Base-by-base conservation (phyloP, 495 filamentous ascomycete species). In the Mycothermus thermophilus region DNA sequence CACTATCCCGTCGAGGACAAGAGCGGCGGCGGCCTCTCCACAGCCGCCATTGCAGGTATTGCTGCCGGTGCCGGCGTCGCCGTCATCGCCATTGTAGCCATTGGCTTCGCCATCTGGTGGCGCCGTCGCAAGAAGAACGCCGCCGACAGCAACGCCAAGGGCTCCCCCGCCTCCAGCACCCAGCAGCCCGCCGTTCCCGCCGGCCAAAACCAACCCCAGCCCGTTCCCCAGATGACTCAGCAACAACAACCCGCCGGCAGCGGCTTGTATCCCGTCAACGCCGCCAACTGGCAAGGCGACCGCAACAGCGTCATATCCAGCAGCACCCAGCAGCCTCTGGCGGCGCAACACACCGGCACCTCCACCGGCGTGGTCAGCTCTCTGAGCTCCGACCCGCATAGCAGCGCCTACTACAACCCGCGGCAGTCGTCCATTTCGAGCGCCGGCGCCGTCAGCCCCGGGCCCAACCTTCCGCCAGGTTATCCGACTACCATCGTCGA, bases 31-130 rank as follows among this genome's bases (percentile, higher is more conserved):
- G 37, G 43, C 9, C 39, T 56, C 9, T 47, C 47, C 1, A 43
- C 42, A 3, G 50, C 33, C 3, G 50, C 50, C 19, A 54, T 42
- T 29, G 44, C 47, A 17, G 47, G 52, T 17, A 56, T 49, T 19
- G 47, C 47, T 8, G 49, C 44, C 3, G 49, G 46, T 13, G 44
- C 29, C 7, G 49, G 40, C 8, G 35, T 48, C 10, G 50, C 40
- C 8, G 42, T 17, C 11, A 42, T 46, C 22, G 23, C 41, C 14
- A 48, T 53, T 11, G 38, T 12, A 16, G 37, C 19, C 7, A 37
- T 53, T 6, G 36, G 30, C 10, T 23, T 44, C 17, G 44, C 37
- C 29, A 30, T 51, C 1, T 48, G 41, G 42, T 22, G 39, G n/a
- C 33, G 27, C 4, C 30, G 34, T 2, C 41, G 37, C 10, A 54